Conservation (phyloP, 1,284 basidiomycete species). For the Fomitiporia mediterranea region DNA sequence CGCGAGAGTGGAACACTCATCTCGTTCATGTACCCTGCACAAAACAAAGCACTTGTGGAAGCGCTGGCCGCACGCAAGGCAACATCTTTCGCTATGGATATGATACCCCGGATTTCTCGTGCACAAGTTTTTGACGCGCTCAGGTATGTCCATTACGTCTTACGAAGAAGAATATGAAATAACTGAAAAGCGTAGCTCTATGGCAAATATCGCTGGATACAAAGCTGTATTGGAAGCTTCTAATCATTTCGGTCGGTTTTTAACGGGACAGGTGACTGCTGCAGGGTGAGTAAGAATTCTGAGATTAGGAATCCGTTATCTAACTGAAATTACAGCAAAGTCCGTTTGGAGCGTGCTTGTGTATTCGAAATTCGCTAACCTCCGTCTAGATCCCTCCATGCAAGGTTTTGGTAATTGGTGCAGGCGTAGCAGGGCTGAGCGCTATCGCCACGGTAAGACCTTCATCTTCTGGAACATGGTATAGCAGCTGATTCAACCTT, state of each 20-base stretch:
- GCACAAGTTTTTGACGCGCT: constrained; percentile 84
- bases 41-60: constrained; percentile 71
- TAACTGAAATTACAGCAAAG: constrained; percentile 22
- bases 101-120: constrained; percentile 82
- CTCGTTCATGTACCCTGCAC: constrained; percentile 79
- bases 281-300: constrained; percentile 55
- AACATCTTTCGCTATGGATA: constrained; percentile 78
- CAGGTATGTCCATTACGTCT: constrained; percentile 41
- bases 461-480: background rate
- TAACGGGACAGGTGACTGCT: constrained; percentile 85
- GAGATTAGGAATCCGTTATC: background rate
- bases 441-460: constrained; percentile 70
- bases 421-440: constrained; percentile 80
- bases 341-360: constrained; percentile 15
- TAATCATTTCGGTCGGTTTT: constrained; percentile 80
- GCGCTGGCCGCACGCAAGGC: constrained; percentile 56
- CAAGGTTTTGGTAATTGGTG: constrained; percentile 82
- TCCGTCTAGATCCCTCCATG: constrained; percentile 71
- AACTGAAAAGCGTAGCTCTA: constrained; percentile 50
- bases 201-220: constrained; percentile 86
- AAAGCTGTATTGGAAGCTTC: constrained; percentile 84
- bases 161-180: background rate
- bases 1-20: constrained; percentile 73
- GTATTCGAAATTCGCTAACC: constrained; percentile 13
- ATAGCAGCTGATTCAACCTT: background rate